These are phyloP conservation scores for Pichia sp. DNA, from an alignment of 1,139 yeast genomes.

Conservation along the genomic window DNA sequence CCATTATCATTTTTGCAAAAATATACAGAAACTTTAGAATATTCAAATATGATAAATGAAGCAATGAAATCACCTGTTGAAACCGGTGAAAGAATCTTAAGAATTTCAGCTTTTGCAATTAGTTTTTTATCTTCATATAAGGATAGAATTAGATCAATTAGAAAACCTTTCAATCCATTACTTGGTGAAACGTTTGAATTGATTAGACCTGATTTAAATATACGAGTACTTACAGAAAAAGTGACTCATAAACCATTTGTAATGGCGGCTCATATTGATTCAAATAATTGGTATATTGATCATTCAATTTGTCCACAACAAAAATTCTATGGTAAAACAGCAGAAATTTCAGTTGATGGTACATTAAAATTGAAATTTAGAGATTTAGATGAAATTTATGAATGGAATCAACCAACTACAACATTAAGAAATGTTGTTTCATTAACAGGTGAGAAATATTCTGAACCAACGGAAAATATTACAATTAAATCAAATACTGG, in stretches of 20 bases:
- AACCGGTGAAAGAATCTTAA: conserved; percentile 55
- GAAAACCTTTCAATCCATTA: conserved; percentile 92
- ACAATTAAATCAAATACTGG: conserved; percentile 66
- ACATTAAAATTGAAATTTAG: conserved; percentile 46
- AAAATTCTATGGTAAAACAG: conserved; percentile 92
- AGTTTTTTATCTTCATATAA: conserved; percentile 66
- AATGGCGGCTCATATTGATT: conserved; percentile 75
- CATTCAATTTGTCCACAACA: conserved; percentile 78
- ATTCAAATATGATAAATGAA: conserved; percentile 56
- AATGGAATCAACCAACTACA: conserved; percentile 80
- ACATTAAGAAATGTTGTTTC: conserved; percentile 70
- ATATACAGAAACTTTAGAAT: conserved; percentile 74
- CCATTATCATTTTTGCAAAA: conserved; percentile 79
- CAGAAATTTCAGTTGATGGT: conserved; percentile 78
- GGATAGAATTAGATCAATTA: conserved; percentile 62
- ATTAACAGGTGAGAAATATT: conserved; percentile 82
- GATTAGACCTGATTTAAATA: conserved; percentile 76
- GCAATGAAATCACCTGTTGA: conserved; percentile 36
- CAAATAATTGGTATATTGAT: conserved; percentile 66
- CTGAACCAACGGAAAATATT: conserved; percentile 77
- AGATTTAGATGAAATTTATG: conserved; percentile 59
- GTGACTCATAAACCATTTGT: conserved; percentile 92
- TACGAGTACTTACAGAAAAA: conserved; percentile 80
- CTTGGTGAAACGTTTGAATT: conserved; percentile 94
- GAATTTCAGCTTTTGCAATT: conserved; percentile 78